Percentiles rank a stretch among this genome's conserved stretches.
phyloP scores from a whole-genome alignment of 805 yeast species.

The Wickerhamomyces mucosus region DNA sequence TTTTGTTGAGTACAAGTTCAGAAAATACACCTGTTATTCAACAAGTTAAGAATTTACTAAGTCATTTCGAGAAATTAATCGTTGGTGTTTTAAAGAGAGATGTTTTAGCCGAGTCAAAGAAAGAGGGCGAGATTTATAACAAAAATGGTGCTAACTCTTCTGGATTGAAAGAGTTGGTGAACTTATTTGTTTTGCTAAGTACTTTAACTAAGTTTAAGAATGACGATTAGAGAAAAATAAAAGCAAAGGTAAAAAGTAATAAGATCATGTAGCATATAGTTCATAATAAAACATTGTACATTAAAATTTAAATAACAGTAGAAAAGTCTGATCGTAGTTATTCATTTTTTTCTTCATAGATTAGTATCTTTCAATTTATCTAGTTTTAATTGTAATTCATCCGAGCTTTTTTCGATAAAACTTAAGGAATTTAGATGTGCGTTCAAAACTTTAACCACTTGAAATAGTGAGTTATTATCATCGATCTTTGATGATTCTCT shows the following conservation, averaged over 20 bases:
- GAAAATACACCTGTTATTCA: constrained; percentile 50
- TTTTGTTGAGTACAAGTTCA: constrained; percentile 69
- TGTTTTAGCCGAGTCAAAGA: constrained; percentile 24
- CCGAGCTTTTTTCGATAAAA: constrained; percentile 73
- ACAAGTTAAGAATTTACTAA: constrained; percentile 42
- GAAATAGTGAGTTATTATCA: constrained; percentile 44
- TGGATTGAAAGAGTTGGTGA: constrained; percentile 44
- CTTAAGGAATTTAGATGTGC: constrained; percentile 84
- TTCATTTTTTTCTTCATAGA: constrained; percentile 5
- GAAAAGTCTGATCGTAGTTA: background rate
- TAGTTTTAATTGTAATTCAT: constrained; percentile 56
- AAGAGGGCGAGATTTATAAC: constrained; percentile 17
- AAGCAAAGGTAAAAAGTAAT: too few species aligned
- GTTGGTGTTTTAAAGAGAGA: constrained; percentile 58
- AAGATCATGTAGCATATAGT: too few species aligned
- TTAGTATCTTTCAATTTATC: constrained; percentile 22
- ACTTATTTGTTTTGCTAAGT: constrained; percentile 43
- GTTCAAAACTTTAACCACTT: constrained; percentile 73
- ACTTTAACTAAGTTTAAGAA: constrained; percentile 38
- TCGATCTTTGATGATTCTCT: too few species aligned
- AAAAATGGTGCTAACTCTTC: constrained; percentile 21
- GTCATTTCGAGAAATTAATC: constrained; percentile 43
- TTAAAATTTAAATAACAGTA: background rate
- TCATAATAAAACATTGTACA: too few species aligned
- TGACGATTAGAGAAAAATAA: constrained; percentile 16